Base-by-base conservation (phyloP, 2,329 filamentous ascomycete species). In the Phialocephala subalpina region DNA sequence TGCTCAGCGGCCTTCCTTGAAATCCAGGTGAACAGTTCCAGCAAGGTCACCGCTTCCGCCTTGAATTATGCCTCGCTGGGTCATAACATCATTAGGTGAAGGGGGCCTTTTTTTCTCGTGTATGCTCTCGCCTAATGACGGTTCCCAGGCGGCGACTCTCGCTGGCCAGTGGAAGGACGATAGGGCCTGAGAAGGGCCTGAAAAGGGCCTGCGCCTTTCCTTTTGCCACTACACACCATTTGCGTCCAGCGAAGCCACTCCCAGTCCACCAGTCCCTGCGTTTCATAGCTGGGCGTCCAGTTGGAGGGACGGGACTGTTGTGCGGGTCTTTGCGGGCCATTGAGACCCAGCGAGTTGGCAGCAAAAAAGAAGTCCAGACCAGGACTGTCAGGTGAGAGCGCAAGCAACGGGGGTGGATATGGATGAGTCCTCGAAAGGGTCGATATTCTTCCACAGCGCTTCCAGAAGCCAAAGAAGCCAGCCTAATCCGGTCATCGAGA, bases 11-110 rank as follows among this genome's bases (percentile, higher is more conserved):
- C 47, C 20, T 29, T 52, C 47, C 47, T 53, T 27, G 49, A n/a
- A 53, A 29, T 53, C 49, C 25, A 53, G 49, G 49, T 53, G 49
- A 53, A 53, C 49, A 33, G 6, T 53, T 53, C 7, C 27, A 53
- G 49, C 49, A 29, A 29, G 49, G 49, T 33, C 49, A 53, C 49
- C 25, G 49, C 49, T 53, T 53, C 49, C 49, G 49, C 49, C 49
- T 53, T 53, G 49, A 53, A 33, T 53, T 53, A 53, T 53, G 49
- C 49, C 49, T 53, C 49, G 49, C 14, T 53, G 12, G 27, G 12
- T 52, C 47, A 52, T 27, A 53, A 18, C 14, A 53, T 53, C 16
- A 29, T 29, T 9, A 25, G 25, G 29, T 33, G 29, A 53, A 53
- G 49, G 49, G 49, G 49, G 49, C 49, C 22, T 33, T 53, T 53